phyloP scores from a whole-genome alignment of 1,284 basidiomycete genomes.

The Leccinum cinnamomeum region DNA sequence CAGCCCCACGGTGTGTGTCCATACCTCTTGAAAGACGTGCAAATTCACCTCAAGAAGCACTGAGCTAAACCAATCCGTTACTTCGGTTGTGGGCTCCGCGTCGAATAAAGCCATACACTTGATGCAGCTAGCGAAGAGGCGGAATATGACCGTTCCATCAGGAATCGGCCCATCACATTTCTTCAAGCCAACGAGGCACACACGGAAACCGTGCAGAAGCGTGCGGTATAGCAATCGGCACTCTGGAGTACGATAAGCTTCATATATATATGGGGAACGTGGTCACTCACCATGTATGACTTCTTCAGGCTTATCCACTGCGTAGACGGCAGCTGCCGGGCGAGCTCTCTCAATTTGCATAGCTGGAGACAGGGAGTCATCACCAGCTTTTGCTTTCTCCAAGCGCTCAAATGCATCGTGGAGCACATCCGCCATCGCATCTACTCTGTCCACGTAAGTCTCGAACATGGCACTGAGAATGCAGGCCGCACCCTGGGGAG shows the following conservation, averaged over 20 bases:
- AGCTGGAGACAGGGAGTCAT: slow-evolving; percentile 45
- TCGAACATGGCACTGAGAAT: slow-evolving; percentile 80
- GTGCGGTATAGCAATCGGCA: slow-evolving; percentile 87
- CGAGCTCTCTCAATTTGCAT: slow-evolving; percentile 76
- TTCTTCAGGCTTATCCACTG: slow-evolving; percentile 76
- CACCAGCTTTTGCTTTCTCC: slow-evolving; percentile 51
- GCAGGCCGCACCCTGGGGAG: slow-evolving; percentile 62
- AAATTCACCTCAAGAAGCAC: slow-evolving; percentile 83
- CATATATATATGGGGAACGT: background rate
- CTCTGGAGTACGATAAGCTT: slow-evolving; percentile 47
- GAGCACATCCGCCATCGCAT: slow-evolving; percentile 73
- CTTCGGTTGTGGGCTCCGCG: slow-evolving; percentile 78
- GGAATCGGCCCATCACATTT: slow-evolving; percentile 78
- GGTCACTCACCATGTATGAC: slow-evolving; percentile 60
- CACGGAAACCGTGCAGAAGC: slow-evolving; percentile 88
- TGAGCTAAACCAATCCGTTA: slow-evolving; percentile 83
- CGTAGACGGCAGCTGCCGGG: slow-evolving; percentile 72
- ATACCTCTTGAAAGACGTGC: slow-evolving; percentile 93
- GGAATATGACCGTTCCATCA: slow-evolving; percentile 86
- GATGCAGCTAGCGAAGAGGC: slow-evolving; percentile 86
- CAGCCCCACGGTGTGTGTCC: slow-evolving; percentile 88
- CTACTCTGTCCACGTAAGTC: slow-evolving; percentile 85
- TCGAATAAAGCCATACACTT: slow-evolving; percentile 88
- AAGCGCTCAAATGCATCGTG: slow-evolving; percentile 52
- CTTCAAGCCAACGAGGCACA: slow-evolving; percentile 77